phyloP scores from a whole-genome alignment of 2,329 filamentous ascomycete species.

The Colletotrichum euphorbiae region DNA sequence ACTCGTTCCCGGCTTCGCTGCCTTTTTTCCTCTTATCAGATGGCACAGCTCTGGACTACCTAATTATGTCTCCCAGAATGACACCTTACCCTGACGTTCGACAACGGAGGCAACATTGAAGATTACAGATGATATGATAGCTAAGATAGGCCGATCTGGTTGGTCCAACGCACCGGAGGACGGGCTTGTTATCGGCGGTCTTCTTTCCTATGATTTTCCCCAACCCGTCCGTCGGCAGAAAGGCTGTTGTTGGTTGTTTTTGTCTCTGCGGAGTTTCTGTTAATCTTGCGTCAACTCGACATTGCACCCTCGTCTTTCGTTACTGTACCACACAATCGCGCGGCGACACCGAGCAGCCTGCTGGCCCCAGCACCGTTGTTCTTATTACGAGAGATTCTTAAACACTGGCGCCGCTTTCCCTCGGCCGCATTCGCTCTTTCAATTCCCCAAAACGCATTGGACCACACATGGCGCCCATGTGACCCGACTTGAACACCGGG shows the following conservation, averaged over 20 bases:
- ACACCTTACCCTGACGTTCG: conserved; percentile 1
- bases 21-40: conserved; percentile 8
- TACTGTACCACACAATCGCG: not conserved
- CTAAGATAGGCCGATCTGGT: conserved; percentile 22
- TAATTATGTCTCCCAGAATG: not conserved
- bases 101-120: not conserved
- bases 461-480: conserved; percentile 39
- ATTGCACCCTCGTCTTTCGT: conserved; percentile 9
- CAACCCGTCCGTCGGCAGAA: not conserved
- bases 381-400: conserved; percentile 32
- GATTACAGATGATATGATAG: conserved; percentile 17
- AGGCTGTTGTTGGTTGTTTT: conserved; percentile 3
- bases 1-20: not conserved
- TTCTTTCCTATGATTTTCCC: conserved; percentile 13
- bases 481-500: conserved; percentile 41
- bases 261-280: not conserved
- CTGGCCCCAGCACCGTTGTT: not conserved
- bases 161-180: not conserved
- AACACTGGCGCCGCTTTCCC: conserved; percentile 42
- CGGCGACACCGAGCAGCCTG: conserved; percentile 2
- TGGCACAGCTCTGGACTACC: conserved; percentile 6
- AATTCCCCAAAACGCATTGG: conserved; percentile 1
- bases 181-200: conserved; percentile 19
- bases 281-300: not conserved
- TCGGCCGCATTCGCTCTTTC: conserved; percentile 39